Evolutionary conservation across 2,329 filamentous ascomycete genomes (phyloP).

Genomic region (Eutypa lata): DNA sequence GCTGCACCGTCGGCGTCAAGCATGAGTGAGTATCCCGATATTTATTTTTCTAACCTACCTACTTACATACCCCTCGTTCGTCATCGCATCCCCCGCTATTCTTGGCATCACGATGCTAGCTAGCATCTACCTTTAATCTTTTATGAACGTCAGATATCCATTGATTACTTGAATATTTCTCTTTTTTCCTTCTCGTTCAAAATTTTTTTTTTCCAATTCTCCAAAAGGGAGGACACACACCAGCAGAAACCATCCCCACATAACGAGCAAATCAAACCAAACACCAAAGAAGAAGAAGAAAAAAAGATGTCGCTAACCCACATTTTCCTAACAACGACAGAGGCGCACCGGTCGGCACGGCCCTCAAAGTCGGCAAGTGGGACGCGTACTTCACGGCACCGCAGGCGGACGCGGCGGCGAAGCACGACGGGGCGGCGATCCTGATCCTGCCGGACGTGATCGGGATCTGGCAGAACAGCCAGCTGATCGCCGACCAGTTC

Average conservation of each 20-base stretch:
- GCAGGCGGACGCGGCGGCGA: conserved; percentile 30
- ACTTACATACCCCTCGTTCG: background rate
- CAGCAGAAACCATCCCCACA: too few relatives aligned
- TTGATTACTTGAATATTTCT: too few relatives aligned
- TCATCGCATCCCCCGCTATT: background rate
- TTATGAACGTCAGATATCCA: too few relatives aligned
- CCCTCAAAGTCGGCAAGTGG: conserved; percentile 43
- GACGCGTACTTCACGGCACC: conserved; percentile 52
- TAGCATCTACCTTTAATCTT: too few relatives aligned
- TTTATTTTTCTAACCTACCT: background rate
- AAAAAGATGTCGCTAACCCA: too few relatives aligned
- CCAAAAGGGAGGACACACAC: too few relatives aligned
- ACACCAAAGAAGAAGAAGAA: too few relatives aligned
- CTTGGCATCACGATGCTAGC: too few relatives aligned
- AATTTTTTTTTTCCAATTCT: too few relatives aligned
- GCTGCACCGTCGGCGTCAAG: conserved; percentile 51
- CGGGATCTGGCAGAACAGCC: conserved; percentile 55
- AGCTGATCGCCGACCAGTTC: conserved; percentile 71
- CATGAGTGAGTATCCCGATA: conserved; percentile 44
- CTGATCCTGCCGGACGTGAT: conserved; percentile 48
- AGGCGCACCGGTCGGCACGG: conserved; percentile 44
- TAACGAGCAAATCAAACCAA: too few relatives aligned
- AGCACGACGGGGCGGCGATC: conserved; percentile 40
- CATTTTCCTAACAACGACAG: conserved; percentile 36
- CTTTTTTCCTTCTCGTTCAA: too few relatives aligned